These are phyloP conservation scores for Clitopilus hobsonii DNA, from an alignment of 768 basidiomycete species.

Conservation along the genomic window DNA sequence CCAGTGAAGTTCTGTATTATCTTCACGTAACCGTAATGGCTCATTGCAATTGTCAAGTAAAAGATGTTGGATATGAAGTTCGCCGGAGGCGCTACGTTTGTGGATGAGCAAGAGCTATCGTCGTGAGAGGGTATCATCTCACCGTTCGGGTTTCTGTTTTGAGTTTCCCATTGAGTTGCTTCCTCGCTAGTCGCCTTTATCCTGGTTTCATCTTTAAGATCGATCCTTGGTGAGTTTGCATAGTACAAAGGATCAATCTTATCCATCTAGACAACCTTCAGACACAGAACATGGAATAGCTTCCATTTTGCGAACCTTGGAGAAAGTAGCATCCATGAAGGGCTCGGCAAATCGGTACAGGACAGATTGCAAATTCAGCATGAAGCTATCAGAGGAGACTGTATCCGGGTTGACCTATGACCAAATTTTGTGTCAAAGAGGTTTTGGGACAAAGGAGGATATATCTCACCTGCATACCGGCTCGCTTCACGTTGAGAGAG, in stretches of 20 bases:
- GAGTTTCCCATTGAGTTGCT: slow-evolving; percentile 64
- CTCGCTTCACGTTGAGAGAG: slow-evolving; percentile 74
- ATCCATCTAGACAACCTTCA: slow-evolving; percentile 80
- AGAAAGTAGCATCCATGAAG: slow-evolving; percentile 88
- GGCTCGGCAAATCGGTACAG: slow-evolving; percentile 87
- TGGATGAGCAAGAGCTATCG: not conserved
- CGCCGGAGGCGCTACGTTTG: slow-evolving; percentile 47
- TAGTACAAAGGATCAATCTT: slow-evolving; percentile 86
- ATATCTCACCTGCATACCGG: slow-evolving; percentile 82
- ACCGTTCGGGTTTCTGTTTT: slow-evolving; percentile 44
- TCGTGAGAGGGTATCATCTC: slow-evolving; percentile 4
- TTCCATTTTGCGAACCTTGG: slow-evolving; percentile 73
- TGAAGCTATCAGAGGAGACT: slow-evolving; percentile 87
- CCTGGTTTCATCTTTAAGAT: slow-evolving; percentile 85
- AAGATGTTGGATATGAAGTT: slow-evolving; percentile 97
- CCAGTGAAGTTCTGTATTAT: slow-evolving; percentile 76
- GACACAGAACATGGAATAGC: not conserved
- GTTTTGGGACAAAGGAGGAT: too few relatives aligned
- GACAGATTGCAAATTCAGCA: slow-evolving; percentile 85
- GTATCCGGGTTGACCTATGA: slow-evolving; percentile 83
- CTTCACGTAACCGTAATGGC: slow-evolving; percentile 83
- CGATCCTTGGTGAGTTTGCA: slow-evolving; percentile 64
- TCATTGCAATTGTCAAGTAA: slow-evolving; percentile 81
- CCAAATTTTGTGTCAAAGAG: too few relatives aligned
- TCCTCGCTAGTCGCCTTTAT: slow-evolving; percentile 92